A percentile compares a stretch with the other conserved stretches of the same genome.
Evolutionary conservation across 495 filamentous ascomycete genomes (phyloP).

Genomic region (Penicillium taxi): DNA sequence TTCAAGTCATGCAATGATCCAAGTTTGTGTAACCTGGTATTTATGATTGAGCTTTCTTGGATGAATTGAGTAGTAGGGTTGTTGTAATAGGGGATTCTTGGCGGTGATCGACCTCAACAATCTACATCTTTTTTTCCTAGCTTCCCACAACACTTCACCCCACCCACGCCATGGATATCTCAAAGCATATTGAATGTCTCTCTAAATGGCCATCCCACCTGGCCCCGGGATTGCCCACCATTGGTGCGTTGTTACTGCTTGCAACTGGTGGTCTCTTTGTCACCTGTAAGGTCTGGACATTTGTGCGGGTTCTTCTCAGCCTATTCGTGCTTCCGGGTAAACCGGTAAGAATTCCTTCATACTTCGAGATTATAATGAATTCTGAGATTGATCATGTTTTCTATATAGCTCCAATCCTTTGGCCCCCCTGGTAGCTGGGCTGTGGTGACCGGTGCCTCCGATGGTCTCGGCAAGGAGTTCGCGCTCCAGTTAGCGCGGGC

Average conservation of each 20-base stretch:
- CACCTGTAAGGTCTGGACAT: slow-evolving; percentile 48
- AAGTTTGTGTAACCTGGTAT: too few relatives aligned
- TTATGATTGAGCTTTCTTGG: too few relatives aligned
- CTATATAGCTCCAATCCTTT: slow-evolving; percentile 71
- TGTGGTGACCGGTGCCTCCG: slow-evolving; percentile 89
- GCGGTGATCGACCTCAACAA: slow-evolving; percentile 24
- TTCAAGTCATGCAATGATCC: too few relatives aligned
- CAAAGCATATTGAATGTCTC: slow-evolving; percentile 27
- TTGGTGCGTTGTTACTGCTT: slow-evolving; percentile 29
- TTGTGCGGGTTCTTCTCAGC: slow-evolving; percentile 58
- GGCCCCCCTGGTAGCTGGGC: slow-evolving; percentile 91
- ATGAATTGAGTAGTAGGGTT: slow-evolving; percentile 13
- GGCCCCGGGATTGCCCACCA: slow-evolving; percentile 32
- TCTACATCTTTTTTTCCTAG: slow-evolving; percentile 15
- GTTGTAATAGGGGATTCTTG: slow-evolving; percentile 25
- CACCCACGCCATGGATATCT: slow-evolving; percentile 29
- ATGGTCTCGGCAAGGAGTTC: slow-evolving; percentile 96
- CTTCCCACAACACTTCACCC: slow-evolving; percentile 5
- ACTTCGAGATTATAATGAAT: slow-evolving; percentile 2
- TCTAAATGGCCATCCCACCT: slow-evolving; percentile 31
- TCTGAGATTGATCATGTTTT: slow-evolving; percentile 2
- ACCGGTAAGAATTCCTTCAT: slow-evolving; percentile 37
- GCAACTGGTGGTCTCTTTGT: slow-evolving; percentile 55
- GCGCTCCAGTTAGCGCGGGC: slow-evolving; percentile 81
- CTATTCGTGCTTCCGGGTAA: slow-evolving; percentile 68